Conservation (phyloP, 441 rosid genomes). For the Erodium chrysanthum region DNA sequence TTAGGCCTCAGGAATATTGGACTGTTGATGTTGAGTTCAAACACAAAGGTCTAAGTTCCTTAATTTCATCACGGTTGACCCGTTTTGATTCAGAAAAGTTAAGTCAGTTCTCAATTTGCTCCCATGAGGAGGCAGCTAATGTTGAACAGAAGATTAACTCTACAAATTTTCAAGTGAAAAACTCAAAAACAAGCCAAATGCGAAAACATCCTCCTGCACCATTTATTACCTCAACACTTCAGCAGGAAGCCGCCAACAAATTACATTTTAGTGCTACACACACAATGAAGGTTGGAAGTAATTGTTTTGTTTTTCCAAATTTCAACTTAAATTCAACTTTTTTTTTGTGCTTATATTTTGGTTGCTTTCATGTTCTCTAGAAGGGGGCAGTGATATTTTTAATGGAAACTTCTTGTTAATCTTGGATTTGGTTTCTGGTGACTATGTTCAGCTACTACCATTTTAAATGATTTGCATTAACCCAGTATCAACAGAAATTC, state of each 20-base stretch:
- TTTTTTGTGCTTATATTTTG: neutral
- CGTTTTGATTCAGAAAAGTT: slow-evolving; percentile 57
- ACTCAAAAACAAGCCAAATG: slow-evolving; percentile 41
- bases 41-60: slow-evolving; percentile 25
- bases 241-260: slow-evolving; percentile 96
- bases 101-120: slow-evolving; percentile 65
- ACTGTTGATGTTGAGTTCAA: slow-evolving; percentile 45
- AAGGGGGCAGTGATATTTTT: neutral
- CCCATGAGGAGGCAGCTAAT: slow-evolving; percentile 41
- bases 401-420: neutral
- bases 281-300: slow-evolving; percentile 71
- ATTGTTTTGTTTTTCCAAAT: neutral
- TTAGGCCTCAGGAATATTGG: slow-evolving; percentile 83
- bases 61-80: slow-evolving; percentile 49
- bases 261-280: slow-evolving; percentile 58
- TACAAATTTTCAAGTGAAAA: slow-evolving; percentile 44
- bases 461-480: neutral
- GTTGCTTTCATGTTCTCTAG: neutral
- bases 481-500: neutral
- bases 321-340: neutral
- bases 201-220: slow-evolving; percentile 83
- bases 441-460: neutral
- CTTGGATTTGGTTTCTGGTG: neutral
- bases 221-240: slow-evolving; percentile 95
- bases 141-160: slow-evolving; percentile 47